phyloP scores from a whole-genome alignment of 2,329 filamentous ascomycete species.

The Chaetomiaceae sp. region DNA sequence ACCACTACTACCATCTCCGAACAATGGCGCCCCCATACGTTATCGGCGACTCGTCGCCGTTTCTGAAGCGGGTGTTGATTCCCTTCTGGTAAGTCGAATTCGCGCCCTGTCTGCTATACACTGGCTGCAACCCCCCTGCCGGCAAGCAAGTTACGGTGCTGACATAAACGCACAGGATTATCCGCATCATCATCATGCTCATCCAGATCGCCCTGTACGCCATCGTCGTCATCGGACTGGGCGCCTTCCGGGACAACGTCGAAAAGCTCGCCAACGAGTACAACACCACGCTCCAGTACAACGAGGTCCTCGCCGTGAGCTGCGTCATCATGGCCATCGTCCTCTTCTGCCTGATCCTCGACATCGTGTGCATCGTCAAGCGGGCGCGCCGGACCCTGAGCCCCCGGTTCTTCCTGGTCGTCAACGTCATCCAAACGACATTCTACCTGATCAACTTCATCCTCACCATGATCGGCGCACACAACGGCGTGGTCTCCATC shows the following conservation, averaged over 20 bases:
- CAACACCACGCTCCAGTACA: constrained; percentile 13
- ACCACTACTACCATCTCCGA: too few species aligned
- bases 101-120: too few species aligned
- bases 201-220: constrained; percentile 24
- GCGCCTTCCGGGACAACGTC: constrained; percentile 17
- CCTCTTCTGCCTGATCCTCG: constrained; percentile 26
- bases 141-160: too few species aligned
- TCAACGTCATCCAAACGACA: constrained; percentile 26
- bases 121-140: too few species aligned
- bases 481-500: constrained; percentile 10
- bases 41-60: constrained; percentile 31
- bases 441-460: constrained; percentile 27
- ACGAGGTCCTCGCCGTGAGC: constrained; percentile 20
- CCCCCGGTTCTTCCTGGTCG: constrained; percentile 30
- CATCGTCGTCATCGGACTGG: constrained; percentile 19
- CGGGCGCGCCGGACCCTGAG: constrained; percentile 27
- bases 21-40: constrained; percentile 24
- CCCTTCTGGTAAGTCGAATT: too few species aligned
- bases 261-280: constrained; percentile 16
- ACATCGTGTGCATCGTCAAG: constrained; percentile 31
- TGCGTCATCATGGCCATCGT: constrained; percentile 26
- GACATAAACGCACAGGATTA: too few species aligned
- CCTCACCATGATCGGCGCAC: constrained; percentile 23
- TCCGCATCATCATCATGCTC: constrained; percentile 29
- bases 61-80: constrained; percentile 31